Evolutionary conservation across 345 rosid genomes (phyloP).

Genomic region (Rhodamnia argentea): DNA sequence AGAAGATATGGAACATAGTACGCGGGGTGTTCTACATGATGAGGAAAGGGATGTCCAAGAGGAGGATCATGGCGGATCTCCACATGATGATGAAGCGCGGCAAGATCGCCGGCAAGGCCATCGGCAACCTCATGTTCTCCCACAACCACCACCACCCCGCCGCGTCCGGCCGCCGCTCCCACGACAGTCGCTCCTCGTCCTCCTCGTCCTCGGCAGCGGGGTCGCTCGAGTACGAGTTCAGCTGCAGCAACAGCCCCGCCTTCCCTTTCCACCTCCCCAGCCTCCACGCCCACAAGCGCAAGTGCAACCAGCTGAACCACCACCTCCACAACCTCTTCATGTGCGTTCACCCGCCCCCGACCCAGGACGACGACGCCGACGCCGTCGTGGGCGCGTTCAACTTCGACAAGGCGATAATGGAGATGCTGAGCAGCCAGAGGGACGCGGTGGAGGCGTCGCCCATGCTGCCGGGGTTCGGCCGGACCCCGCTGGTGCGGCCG

Average conservation of each 20-base stretch:
- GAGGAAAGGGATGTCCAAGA: conserved; percentile 47
- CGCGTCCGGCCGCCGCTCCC: background rate
- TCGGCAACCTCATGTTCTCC: conserved; percentile 51
- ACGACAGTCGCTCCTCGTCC: background rate
- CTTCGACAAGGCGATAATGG: conserved; percentile 43
- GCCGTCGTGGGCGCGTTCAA: conserved; percentile 2
- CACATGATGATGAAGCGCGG: conserved; percentile 73
- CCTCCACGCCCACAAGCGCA: conserved; percentile 8
- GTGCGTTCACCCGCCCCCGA: conserved; percentile 52
- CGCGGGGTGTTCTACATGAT: conserved; percentile 63
- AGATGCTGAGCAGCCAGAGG: conserved; percentile 35
- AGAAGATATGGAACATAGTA: conserved; percentile 49
- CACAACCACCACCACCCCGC: conserved; percentile 30
- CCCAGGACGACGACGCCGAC: conserved; percentile 28
- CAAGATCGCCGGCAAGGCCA: conserved; percentile 57
- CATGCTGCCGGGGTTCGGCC: conserved; percentile 64
- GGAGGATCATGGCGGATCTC: conserved; percentile 56
- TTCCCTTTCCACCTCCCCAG: background rate
- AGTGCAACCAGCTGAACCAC: conserved; percentile 15
- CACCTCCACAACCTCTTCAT: conserved; percentile 31
- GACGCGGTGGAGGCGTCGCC: conserved; percentile 54
- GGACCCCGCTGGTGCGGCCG: conserved; percentile 68
- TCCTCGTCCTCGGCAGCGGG: conserved; percentile 2
- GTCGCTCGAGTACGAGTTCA: conserved; percentile 68
- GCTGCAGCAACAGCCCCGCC: conserved; percentile 84